phyloP scores from a whole-genome alignment of 108 stramenopile genomes.

The Fragilariopsis cylindrus region DNA sequence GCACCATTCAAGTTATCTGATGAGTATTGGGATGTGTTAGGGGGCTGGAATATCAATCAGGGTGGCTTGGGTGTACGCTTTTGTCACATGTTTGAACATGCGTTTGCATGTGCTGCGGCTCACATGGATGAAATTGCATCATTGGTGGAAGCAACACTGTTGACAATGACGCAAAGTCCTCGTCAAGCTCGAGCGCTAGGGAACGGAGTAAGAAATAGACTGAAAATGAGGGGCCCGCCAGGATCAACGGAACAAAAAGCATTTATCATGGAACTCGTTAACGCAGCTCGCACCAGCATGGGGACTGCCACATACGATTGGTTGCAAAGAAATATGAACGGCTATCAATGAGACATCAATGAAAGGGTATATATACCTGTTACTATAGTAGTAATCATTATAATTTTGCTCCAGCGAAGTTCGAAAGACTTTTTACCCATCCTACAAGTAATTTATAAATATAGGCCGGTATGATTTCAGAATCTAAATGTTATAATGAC shows the following conservation, averaged over 20 bases:
- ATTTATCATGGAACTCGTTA: conserved; percentile 84
- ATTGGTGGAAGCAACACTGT: conserved; percentile 76
- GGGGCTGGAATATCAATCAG: conserved; percentile 85
- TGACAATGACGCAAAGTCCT: conserved; percentile 72
- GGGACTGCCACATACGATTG: conserved; percentile 87
- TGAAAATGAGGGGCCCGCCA: conserved; percentile 74
- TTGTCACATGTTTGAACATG: conserved; percentile 86
- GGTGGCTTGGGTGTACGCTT: conserved; percentile 75
- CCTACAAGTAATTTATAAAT: too few species aligned
- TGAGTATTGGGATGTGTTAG: conserved; percentile 92
- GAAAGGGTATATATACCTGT: background rate
- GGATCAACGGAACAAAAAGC: conserved; percentile 67
- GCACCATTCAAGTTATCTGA: conserved; percentile 93
- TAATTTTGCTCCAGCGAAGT: background rate
- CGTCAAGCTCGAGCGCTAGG: conserved; percentile 58
- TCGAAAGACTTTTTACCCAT: too few species aligned
- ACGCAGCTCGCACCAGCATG: conserved; percentile 82
- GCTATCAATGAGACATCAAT: conserved; percentile 67
- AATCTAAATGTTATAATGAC: background rate
- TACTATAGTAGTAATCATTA: background rate
- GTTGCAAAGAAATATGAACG: conserved; percentile 91
- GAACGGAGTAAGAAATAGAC: conserved; percentile 63
- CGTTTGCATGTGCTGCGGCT: conserved; percentile 71
- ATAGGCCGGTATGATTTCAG: too few species aligned
- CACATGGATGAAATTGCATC: conserved; percentile 80